Evolutionary conservation across 1,139 yeast species (phyloP), one percentile per base, ranked within the genome.

Genomic region (Geotrichum restrictum): DNA sequence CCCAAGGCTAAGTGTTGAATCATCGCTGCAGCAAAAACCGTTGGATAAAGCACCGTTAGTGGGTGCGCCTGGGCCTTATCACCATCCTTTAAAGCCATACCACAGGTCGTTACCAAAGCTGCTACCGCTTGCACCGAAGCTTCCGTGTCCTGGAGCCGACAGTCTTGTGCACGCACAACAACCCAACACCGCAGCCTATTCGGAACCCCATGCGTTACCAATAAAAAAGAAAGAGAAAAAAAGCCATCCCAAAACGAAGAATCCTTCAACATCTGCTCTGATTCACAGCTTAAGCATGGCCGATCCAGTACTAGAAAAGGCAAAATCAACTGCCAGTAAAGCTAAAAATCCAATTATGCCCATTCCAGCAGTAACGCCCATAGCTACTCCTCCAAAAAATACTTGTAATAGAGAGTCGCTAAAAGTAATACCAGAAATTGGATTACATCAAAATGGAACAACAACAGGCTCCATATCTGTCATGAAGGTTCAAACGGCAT

Each of bases 41-140:
- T 24, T 8, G 29, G 18, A 34, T 34, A 34, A 6, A 16, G 18
- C 38, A 34, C 14, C 38, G 14, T 6, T 11, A 11, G 18, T 16
- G 14, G 18, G 38, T 34, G 18, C 10, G 5, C 10, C 38, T 11
- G 14, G 8, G 10, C 38, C 19, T 5, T 24, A 24, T 24, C 29
- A 4, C 24, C 41, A 34, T 14, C 29, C 41, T 19, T 13, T 21
- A 22, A 40, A 40, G 32, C 24, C 32, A 3, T 40, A 22, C 18
- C 45, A 29, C 13, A 10, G 45, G 14, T 24, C 45, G 13, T 22
- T 41, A 14, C 45, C 36, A 29, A 41, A 41, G 14, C 45, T 41
- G 36, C n/a, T 41, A 2, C 45, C 45, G 11, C 45, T 41, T 11
- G 45, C 45, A 27, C 45, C 45, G 13, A 41, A 41, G 36, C 45